Percentiles rank a stretch among this genome's conserved stretches.
phyloP scores from a whole-genome alignment of 108 stramenopile species.

The Cyclotella atomus region DNA sequence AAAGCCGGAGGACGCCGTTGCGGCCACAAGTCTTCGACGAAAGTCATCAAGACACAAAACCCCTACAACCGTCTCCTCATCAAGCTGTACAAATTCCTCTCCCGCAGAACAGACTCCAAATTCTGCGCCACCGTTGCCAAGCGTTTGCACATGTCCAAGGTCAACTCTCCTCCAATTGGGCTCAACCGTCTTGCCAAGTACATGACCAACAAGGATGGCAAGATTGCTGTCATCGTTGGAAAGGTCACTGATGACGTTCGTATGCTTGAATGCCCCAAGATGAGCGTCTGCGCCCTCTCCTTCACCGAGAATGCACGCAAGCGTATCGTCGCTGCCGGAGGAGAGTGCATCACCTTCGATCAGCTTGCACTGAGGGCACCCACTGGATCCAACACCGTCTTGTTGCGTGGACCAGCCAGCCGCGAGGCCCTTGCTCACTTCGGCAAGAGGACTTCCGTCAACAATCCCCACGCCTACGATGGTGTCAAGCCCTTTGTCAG shows the following conservation, averaged over 20 bases:
- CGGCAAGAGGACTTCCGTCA: slow-evolving; percentile 91
- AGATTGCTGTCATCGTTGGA: slow-evolving; percentile 97
- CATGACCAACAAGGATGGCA: slow-evolving; percentile 97
- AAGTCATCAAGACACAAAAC: slow-evolving; percentile 96
- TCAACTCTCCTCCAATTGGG: slow-evolving; percentile 96
- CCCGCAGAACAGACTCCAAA: slow-evolving; percentile 96
- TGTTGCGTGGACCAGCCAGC: slow-evolving; percentile 98
- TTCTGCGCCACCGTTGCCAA: slow-evolving; percentile 96
- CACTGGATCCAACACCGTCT: slow-evolving; percentile 95
- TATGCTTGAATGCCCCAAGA: slow-evolving; percentile 94
- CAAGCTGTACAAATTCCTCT: slow-evolving; percentile 98
- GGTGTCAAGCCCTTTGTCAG: slow-evolving; percentile 98
- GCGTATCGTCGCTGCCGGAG: slow-evolving; percentile 97
- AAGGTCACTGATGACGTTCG: slow-evolving; percentile 99
- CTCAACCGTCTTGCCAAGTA: slow-evolving; percentile 92
- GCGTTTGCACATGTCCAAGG: slow-evolving; percentile 98
- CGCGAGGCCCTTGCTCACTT: slow-evolving; percentile 97
- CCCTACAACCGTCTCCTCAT: slow-evolving; percentile 98
- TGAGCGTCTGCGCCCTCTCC: slow-evolving; percentile 95
- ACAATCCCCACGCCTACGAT: slow-evolving; percentile 92
- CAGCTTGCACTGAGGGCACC: slow-evolving; percentile 97
- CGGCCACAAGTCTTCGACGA: slow-evolving; percentile 97
- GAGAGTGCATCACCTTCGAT: slow-evolving; percentile 99
- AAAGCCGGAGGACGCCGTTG: slow-evolving; percentile 98
- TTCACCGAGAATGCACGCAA: slow-evolving; percentile 98